Conservation (phyloP, 768 basidiomycete species). For the Austroboletus eburneus region DNA sequence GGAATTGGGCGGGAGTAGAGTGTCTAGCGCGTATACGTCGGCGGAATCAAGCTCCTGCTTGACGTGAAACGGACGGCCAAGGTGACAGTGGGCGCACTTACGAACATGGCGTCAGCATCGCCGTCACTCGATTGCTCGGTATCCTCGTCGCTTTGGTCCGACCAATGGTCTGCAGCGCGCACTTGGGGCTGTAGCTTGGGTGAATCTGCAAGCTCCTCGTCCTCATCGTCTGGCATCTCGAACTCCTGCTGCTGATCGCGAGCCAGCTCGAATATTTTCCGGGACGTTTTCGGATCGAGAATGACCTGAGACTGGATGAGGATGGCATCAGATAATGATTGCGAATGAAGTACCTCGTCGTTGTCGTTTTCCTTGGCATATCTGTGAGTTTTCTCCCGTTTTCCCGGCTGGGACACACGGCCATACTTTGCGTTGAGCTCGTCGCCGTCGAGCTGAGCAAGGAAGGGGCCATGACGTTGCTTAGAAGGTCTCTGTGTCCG, state of each 20-base stretch:
- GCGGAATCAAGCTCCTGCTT: constrained; percentile 82
- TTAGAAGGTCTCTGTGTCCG: constrained; percentile 53
- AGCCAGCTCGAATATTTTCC: constrained; percentile 88
- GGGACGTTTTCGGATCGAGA: constrained; percentile 77
- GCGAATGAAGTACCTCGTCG: constrained; percentile 45
- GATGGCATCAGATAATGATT: not conserved
- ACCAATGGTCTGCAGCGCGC: constrained; percentile 44
- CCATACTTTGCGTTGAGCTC: constrained; percentile 76
- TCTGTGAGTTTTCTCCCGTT: constrained; percentile 59
- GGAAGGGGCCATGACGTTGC: constrained; percentile 81
- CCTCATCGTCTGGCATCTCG: constrained; percentile 49
- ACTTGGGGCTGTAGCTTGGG: constrained; percentile 23
- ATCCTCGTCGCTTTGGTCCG: constrained; percentile 50
- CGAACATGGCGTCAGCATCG: constrained; percentile 59
- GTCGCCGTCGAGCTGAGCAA: constrained; percentile 78
- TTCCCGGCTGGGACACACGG: constrained; percentile 69
- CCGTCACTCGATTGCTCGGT: constrained; percentile 26
- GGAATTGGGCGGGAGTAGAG: constrained; percentile 69
- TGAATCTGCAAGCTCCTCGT: constrained; percentile 27
- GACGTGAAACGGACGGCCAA: constrained; percentile 4
- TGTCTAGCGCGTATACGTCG: constrained; percentile 84
- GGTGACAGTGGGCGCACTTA: constrained; percentile 31
- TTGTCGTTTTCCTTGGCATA: constrained; percentile 47
- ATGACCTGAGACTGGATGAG: constrained; percentile 44
- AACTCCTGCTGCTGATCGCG: constrained; percentile 91